Evolutionary conservation across 2,329 filamentous ascomycete genomes (phyloP), one percentile per base, ranked within the genome.

Genomic region (Xylaria sp.): DNA sequence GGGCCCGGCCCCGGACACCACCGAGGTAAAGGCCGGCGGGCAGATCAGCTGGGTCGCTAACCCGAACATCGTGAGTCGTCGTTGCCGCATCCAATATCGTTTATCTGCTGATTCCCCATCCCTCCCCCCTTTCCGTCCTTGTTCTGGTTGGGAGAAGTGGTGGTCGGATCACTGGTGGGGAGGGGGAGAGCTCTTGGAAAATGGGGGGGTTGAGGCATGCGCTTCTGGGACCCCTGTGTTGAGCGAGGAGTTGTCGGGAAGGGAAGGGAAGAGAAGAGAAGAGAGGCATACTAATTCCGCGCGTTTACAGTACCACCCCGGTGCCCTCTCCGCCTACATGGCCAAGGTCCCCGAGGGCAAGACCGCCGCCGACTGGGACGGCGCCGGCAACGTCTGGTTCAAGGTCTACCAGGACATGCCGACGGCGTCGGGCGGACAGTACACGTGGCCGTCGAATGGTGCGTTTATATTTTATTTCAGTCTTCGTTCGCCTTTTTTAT

Each of bases 401-500:
- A 76, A 76, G 67, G 71, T 76, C 39, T 74, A 66, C 63, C 71
- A 76, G 65, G 72, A 76, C 56, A 65, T 70, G 56, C 72, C 73
- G 4, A 60, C 60, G 18, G 47, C 65, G 7, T 70, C 69, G 3
- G 65, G 67, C 2, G 61, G 65, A 3, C 64, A 68, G n/a, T 66
- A 76, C 48, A 69, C 51, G 1, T 76, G 74, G 73, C 72, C 73
- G 5, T 69, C 68, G 20, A 66, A 69, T 24, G 70, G 73, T 74
- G 48, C 29, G 63, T 47, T 24, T 9, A 20, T 37, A 26, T 17
- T 41, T n/a, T 44, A n/a, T n/a, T n/a, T n/a, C n/a, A n/a, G n/a
- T n/a, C n/a, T n/a, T n/a, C n/a, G n/a, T 59, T 39, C 17, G 13
- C 16, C 24, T 48, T 41, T 7, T 34, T n/a, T 17, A 26, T 39